Conservation (phyloP, 1,284 basidiomycete species). For the Inonotus obliquus region DNA sequence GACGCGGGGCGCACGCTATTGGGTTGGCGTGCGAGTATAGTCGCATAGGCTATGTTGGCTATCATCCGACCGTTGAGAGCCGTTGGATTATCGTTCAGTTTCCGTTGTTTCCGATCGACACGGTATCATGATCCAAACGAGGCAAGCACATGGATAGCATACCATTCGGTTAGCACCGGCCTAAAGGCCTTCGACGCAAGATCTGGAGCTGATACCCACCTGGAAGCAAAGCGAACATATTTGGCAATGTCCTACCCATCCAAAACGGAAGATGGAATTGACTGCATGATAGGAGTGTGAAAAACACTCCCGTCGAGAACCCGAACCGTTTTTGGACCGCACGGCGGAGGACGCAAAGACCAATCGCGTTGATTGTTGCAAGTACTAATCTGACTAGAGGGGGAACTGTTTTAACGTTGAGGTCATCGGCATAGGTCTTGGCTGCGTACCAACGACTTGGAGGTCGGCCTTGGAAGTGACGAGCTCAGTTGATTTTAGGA, state of each 20-base stretch:
- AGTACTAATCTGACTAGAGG: conserved; percentile 71
- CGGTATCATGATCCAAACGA: not conserved
- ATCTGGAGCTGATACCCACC: conserved; percentile 41
- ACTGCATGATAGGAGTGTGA: conserved; percentile 63
- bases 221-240: conserved; percentile 84
- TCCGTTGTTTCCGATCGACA: not conserved
- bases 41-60: conserved; percentile 64
- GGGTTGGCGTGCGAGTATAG: conserved; percentile 47
- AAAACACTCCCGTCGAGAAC: conserved; percentile 50
- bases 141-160: not conserved
- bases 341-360: conserved; percentile 60
- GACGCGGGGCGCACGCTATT: conserved; percentile 37
- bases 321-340: conserved; percentile 65
- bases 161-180: not conserved
- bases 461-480: conserved; percentile 52
- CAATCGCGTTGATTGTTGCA: conserved; percentile 59
- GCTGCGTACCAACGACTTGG: conserved; percentile 57
- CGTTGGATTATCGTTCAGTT: too few relatives aligned
- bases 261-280: conserved; percentile 95
- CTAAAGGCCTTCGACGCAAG: not conserved
- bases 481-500: conserved; percentile 38
- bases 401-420: not conserved
- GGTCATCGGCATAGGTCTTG: not conserved
- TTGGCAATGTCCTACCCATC: conserved; percentile 89
- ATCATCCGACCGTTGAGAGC: too few relatives aligned